Percentiles rank a stretch among this genome's conserved stretches.
Conservation (phyloP, 768 basidiomycete genomes). For the Leccinum disarticulatum region DNA sequence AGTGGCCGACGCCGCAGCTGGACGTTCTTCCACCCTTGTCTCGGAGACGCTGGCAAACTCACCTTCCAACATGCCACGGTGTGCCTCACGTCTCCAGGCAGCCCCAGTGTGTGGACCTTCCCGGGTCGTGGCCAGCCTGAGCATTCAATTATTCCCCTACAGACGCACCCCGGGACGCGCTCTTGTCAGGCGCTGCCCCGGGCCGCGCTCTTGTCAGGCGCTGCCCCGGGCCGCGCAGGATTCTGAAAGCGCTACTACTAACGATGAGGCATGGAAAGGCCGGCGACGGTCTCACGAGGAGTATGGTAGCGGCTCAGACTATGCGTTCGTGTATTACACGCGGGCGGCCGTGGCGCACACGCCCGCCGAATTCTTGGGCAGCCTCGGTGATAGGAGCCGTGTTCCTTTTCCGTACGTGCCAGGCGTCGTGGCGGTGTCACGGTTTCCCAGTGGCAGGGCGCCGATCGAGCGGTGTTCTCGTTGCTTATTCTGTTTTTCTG, state of each 20-base stretch:
- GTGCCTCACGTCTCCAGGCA: too few species aligned
- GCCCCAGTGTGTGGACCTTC: too few species aligned
- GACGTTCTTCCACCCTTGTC: conserved; percentile 15
- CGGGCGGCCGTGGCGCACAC: neutral
- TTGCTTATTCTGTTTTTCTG: too few species aligned
- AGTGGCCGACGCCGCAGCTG: conserved; percentile 18
- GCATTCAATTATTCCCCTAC: too few species aligned
- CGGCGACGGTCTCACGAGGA: neutral
- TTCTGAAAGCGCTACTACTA: neutral
- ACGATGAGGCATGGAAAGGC: neutral
- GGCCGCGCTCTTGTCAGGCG: conserved; percentile 6
- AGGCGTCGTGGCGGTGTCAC: too few species aligned
- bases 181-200: conserved; percentile 5
- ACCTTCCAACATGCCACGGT: too few species aligned
- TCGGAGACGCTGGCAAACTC: conserved; percentile 2
- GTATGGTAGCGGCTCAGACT: conserved; percentile 3
- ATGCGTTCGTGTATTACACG: neutral
- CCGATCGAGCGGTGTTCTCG: too few species aligned
- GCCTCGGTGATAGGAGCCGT: neutral
- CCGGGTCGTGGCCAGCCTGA: too few species aligned
- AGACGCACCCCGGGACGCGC: neutral
- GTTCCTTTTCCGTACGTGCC: too few species aligned
- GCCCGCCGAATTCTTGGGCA: neutral
- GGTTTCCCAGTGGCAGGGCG: too few species aligned
- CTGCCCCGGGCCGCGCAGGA: too few species aligned